Conservation (phyloP, 2,329 filamentous ascomycete species). For the Mollisiaceae sp. region DNA sequence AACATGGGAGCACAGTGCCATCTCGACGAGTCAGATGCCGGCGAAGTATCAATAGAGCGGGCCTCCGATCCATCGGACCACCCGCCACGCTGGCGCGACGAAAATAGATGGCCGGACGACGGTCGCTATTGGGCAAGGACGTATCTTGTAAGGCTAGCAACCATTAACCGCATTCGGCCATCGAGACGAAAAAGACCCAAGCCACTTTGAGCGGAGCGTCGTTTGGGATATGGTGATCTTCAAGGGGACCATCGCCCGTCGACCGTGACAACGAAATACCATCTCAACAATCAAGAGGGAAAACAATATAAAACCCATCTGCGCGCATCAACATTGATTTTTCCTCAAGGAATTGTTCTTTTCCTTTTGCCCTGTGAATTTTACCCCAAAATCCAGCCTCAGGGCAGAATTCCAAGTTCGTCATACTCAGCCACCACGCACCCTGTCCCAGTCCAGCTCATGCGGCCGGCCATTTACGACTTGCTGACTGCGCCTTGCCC, state of each 20-base stretch:
- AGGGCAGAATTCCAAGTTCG: neutral
- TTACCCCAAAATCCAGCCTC: neutral
- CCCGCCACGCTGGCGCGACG: slow-evolving; percentile 3
- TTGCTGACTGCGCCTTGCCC: neutral
- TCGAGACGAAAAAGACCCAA: neutral
- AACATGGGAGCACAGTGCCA: neutral
- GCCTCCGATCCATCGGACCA: neutral
- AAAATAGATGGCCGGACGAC: neutral
- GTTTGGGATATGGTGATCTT: slow-evolving; percentile 7
- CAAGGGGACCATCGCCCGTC: neutral
- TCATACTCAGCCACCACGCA: neutral
- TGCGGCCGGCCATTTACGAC: neutral
- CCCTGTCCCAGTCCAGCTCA: neutral
- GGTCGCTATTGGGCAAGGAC: neutral
- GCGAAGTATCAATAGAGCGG: no score
- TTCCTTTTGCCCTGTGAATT: neutral
- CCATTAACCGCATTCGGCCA: neutral
- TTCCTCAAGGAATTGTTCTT: neutral
- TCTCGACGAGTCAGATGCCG: neutral
- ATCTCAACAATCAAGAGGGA: neutral
- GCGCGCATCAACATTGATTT: neutral
- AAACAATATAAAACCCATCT: neutral
- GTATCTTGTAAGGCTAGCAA: neutral
- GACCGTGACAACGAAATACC: neutral
- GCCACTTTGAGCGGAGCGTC: neutral